Evolutionary conservation across 139 green algal genomes (phyloP).

Genomic region (Micromonas pusilla): DNA sequence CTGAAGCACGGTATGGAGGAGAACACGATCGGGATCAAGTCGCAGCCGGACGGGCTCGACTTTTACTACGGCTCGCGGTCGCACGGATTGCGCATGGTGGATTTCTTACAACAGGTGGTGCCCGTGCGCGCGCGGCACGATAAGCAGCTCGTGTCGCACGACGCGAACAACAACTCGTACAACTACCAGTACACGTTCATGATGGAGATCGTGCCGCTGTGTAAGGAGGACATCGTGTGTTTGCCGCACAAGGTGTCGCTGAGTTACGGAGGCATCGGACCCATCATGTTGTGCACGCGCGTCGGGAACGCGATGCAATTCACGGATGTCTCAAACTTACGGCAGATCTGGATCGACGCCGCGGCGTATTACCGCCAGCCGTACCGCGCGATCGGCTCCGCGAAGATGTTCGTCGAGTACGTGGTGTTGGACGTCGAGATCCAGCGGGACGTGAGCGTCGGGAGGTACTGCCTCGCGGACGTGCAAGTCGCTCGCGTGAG

Average conservation of each 20-base stretch:
- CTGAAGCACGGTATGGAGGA: conserved; percentile 80
- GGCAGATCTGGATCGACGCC: conserved; percentile 56
- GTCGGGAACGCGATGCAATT: conserved; percentile 80
- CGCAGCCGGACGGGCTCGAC: conserved; percentile 68
- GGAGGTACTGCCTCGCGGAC: conserved; percentile 46
- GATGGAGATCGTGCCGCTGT: conserved; percentile 81
- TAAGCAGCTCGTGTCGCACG: conserved; percentile 96
- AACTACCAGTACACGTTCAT: conserved; percentile 99
- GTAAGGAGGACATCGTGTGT: conserved; percentile 90
- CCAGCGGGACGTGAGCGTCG: neutral
- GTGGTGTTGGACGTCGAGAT: conserved; percentile 86
- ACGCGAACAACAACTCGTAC: conserved; percentile 85
- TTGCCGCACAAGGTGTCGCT: conserved; percentile 67
- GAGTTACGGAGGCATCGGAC: conserved; percentile 68
- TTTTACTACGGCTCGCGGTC: conserved; percentile 85
- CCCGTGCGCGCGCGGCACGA: conserved; percentile 54
- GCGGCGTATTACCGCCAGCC: conserved; percentile 64
- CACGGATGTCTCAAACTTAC: conserved; percentile 73
- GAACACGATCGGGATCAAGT: conserved; percentile 65
- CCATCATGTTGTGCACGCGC: conserved; percentile 75
- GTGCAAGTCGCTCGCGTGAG: conserved; percentile 63
- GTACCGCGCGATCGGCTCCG: conserved; percentile 57
- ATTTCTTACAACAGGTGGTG: conserved; percentile 76
- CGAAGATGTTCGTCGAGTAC: conserved; percentile 71
- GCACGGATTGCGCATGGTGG: conserved; percentile 86